These are phyloP conservation scores for Cladorrhinum sp. DNA, from an alignment of 2,329 filamentous ascomycete genomes.

Conservation along the genomic window DNA sequence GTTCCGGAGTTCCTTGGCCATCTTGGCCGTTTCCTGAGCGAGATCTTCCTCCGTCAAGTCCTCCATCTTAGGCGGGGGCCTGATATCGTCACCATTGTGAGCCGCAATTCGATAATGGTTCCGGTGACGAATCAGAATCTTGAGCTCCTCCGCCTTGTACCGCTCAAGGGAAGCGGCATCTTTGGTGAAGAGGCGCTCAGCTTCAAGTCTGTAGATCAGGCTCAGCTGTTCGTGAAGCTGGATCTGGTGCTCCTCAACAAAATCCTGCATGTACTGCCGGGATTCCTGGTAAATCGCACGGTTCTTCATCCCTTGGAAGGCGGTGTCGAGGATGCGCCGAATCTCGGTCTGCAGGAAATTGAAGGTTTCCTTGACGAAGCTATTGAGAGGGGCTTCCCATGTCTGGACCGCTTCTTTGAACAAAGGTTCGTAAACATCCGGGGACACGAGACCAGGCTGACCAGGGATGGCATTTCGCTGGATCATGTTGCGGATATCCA, in stretches of 20 bases:
- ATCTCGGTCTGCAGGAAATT: conserved; percentile 47
- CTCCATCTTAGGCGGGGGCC: conserved; percentile 39
- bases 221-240: conserved; percentile 38
- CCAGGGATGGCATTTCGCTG: conserved; percentile 56
- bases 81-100: conserved; percentile 32
- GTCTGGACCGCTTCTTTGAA: conserved; percentile 54
- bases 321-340: conserved; percentile 42
- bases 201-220: conserved; percentile 52
- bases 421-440: conserved; percentile 53
- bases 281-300: conserved; percentile 50
- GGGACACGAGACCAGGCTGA: conserved; percentile 33
- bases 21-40: conserved; percentile 40
- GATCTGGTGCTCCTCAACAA: conserved; percentile 40
- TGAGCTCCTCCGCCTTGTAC: conserved; percentile 46
- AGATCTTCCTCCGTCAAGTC: conserved; percentile 49
- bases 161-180: conserved; percentile 47
- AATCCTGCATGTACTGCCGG: conserved; percentile 40
- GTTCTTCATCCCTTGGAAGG: conserved; percentile 47
- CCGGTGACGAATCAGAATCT: conserved; percentile 45
- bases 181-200: conserved; percentile 55
- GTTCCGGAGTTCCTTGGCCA: conserved; percentile 42
- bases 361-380: conserved; percentile 48
- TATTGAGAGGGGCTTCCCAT: conserved; percentile 54
- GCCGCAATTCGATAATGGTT: conserved; percentile 49
- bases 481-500: conserved; percentile 54